Evolutionary conservation across 352 stramenopile genomes (phyloP).

Genomic region (Phytophthora meadii): DNA sequence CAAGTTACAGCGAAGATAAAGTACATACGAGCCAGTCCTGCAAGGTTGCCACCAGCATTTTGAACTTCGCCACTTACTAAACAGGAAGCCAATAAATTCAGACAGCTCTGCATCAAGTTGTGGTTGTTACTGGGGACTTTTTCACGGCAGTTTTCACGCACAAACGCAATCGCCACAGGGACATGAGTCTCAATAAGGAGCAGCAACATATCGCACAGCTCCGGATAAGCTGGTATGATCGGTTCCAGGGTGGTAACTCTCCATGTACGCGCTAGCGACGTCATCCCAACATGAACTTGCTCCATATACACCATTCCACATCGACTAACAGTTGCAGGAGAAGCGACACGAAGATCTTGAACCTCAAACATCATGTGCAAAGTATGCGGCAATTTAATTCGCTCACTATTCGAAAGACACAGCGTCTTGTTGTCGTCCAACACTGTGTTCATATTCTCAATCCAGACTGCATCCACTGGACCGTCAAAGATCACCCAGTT

Average conservation of each 20-base stretch:
- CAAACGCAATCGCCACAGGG: slow-evolving; percentile 83
- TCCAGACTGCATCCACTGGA: slow-evolving; percentile 92
- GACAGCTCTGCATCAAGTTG: slow-evolving; percentile 88
- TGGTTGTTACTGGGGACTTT: slow-evolving; percentile 90
- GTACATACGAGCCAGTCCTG: slow-evolving; percentile 79
- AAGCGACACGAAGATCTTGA: slow-evolving; percentile 89
- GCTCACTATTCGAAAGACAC: slow-evolving; percentile 87
- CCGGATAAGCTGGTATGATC: slow-evolving; percentile 55
- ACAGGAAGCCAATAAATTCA: slow-evolving; percentile 89
- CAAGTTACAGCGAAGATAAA: slow-evolving; percentile 90
- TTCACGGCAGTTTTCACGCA: slow-evolving; percentile 90
- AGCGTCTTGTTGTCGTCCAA: slow-evolving; percentile 91
- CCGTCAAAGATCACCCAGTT: slow-evolving; percentile 94
- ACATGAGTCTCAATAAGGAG: slow-evolving; percentile 86
- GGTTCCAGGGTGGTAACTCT: slow-evolving; percentile 75
- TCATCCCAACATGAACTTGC: slow-evolving; percentile 85
- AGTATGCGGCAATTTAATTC: slow-evolving; percentile 86
- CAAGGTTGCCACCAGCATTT: slow-evolving; percentile 57
- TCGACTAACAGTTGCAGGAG: slow-evolving; percentile 88
- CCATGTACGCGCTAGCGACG: slow-evolving; percentile 80
- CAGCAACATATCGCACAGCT: slow-evolving; percentile 75
- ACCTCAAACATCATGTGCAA: slow-evolving; percentile 96
- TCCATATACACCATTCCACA: slow-evolving; percentile 95
- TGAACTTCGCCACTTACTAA: slow-evolving; percentile 52
- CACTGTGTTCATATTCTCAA: slow-evolving; percentile 94